Base-by-base conservation (phyloP, 768 basidiomycete species). In the Hygrocybe punicea region DNA sequence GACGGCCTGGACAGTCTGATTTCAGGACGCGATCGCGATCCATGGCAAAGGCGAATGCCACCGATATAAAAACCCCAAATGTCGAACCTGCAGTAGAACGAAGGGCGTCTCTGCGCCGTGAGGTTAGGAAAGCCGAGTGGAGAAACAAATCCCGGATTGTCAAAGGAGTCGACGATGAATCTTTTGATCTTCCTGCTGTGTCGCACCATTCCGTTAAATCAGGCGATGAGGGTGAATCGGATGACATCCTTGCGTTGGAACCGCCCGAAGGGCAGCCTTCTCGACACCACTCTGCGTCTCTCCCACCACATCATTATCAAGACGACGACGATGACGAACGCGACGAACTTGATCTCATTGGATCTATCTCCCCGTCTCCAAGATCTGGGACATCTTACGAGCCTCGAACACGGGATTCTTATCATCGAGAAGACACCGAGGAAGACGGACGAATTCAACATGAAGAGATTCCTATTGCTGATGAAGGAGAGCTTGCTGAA, bases 271-370 rank as follows among this genome's bases (percentile, higher is more conserved):
- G 56, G 10, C 46, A 25, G 17, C 53, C 62, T 11, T 64, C 65
- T 11, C 63, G 39, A 53, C 50, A 61, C 40, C 35, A 46, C 29
- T 51, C 64, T 25, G 45, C 62, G 47, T 51, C 57, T 51, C 62
- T 55, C 55, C 45, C 62, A 42, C 57, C 53, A 6, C 51, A 50
- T 16, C 42, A 40, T 16, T 19, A 56, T 37, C 60, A 59, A 59
- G 57, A 51, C 35, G 58, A 62, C 34, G 68, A 63, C 46, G 58
- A 64, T 49, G 63, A 75, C 34, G 67, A 63, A 6, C 65, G 60
- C n/a, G 76, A 78, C 56, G 76, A 78, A 62, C 72, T 78, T 7
- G 77, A 78, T 58, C 63, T 78, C 44, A 68, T 78, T 34, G 70
- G 70, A 13, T 60, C 71, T 3, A 69, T 71, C 48, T 58, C 62